Evolutionary conservation across 257 asterid species (phyloP).

Genomic region (Nyctanthes arbortristis): DNA sequence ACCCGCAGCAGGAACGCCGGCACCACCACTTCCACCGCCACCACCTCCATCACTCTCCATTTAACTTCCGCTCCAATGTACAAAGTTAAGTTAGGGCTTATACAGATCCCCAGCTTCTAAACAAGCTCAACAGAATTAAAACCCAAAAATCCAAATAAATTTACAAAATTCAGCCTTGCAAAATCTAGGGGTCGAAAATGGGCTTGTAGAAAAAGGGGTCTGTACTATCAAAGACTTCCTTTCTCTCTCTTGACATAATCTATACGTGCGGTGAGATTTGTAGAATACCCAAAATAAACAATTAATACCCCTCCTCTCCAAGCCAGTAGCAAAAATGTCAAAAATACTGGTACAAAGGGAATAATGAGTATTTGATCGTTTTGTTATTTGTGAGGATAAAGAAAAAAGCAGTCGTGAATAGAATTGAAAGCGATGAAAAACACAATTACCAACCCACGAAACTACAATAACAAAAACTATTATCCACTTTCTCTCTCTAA

Average conservation of each 20-base stretch:
- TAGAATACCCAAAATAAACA: slow-evolving; percentile 49
- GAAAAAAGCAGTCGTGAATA: slow-evolving; percentile 29
- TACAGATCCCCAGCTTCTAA: slow-evolving; percentile 26
- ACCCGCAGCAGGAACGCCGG: slow-evolving; percentile 3
- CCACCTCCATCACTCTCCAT: slow-evolving; percentile 59
- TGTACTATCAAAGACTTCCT: slow-evolving; percentile 1
- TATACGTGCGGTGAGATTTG: slow-evolving; percentile 71
- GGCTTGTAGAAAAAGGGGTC: slow-evolving; percentile 7
- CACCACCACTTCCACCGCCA: slow-evolving; percentile 31
- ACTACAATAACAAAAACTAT: slow-evolving; percentile 25
- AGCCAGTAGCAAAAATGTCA: slow-evolving; percentile 26
- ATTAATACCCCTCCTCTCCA: slow-evolving; percentile 38
- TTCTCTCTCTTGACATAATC: slow-evolving; percentile 39
- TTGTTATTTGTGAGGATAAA: slow-evolving; percentile 41
- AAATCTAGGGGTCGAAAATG: slow-evolving; percentile 36
- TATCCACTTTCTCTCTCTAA: slow-evolving; percentile 49
- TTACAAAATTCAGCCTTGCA: slow-evolving; percentile 14
- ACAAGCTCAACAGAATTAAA: slow-evolving; percentile 27
- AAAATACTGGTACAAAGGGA: slow-evolving; percentile 22
- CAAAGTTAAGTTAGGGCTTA: slow-evolving; percentile 25
- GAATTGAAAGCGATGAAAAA: slow-evolving; percentile 33
- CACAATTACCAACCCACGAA: slow-evolving; percentile 36
- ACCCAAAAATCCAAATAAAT: slow-evolving; percentile 8
- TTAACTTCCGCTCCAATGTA: slow-evolving; percentile 12
- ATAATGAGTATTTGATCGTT: slow-evolving; percentile 33